Evolutionary conservation across 345 rosid species (phyloP), one percentile per base, ranked within the genome.

Genomic region (Lenwebbia sp.): DNA sequence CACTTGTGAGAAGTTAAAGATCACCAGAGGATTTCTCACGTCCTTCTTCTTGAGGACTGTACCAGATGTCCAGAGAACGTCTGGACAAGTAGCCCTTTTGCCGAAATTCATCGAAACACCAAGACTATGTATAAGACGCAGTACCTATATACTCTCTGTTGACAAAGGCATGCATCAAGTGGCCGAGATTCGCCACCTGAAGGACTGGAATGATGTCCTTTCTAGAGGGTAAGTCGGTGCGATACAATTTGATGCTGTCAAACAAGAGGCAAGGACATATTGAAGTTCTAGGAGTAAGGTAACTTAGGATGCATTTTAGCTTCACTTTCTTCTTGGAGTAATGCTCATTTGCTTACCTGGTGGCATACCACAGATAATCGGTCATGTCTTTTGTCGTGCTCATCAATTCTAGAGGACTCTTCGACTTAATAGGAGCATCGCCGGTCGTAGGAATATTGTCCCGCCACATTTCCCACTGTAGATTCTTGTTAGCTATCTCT

Each of bases 281-380:
- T 76, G 53, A 65, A 62, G 37, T 83, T 83, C 28, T 82, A 41
- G 28, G 6, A 44, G 51, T 56, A 40, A 40, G 52, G 50, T 22
- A 57, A 40, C 21, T 40, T 14, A 17, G 83, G 54, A 25, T 0
- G 30, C 53, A 13, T 6, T 82, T 44, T 25, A 28, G 37, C 41
- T 25, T 30, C 49, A 22, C 47, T 76, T 40, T 33, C 60, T 26
- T 54, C 3, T 33, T 33, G 53, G 12, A 28, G 62, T 44, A 37
- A 33, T 41, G 40, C 76, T 40, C 2, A 76, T 22, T 54, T 57
- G 82, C 88, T 83, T 82, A 88, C 92, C 86, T 84, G 47, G 93
- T 89, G 58, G 90, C 87, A 85, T 90, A 88, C 93, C 92, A 91
- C 25, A 90, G 86, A 53, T 88, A 91, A 87, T 92, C 94, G 7